Evolutionary conservation across 768 basidiomycete genomes (phyloP).

Genomic region (Pleurotus pulmonarius): DNA sequence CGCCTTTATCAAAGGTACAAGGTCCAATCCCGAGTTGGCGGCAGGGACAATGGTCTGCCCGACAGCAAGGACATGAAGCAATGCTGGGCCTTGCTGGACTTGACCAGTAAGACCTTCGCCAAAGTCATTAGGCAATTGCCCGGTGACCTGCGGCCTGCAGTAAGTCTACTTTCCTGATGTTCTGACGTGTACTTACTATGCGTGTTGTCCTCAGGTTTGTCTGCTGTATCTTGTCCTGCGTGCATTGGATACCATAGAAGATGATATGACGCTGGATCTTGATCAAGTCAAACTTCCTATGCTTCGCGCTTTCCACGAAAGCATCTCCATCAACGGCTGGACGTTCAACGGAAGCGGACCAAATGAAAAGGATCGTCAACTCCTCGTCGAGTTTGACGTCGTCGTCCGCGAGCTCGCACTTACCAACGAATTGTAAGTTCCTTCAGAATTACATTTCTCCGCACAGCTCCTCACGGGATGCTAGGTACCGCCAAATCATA

Average conservation of each 20-base stretch:
- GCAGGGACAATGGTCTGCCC: background rate
- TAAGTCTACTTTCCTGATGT: background rate
- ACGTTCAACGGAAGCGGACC: constrained; percentile 5
- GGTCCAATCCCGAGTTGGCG: background rate
- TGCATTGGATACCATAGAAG: constrained; percentile 1
- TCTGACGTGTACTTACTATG: too few relatives aligned
- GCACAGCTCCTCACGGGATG: background rate
- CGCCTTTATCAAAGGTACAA: background rate
- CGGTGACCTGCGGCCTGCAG: constrained; percentile 3
- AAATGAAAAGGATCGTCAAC: constrained; percentile 2
- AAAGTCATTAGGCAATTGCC: background rate
- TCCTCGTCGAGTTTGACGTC: constrained; percentile 4
- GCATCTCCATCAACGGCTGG: background rate
- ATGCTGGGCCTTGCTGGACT: background rate
- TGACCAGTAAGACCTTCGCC: constrained; percentile 3
- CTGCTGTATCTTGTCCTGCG: constrained; percentile 1
- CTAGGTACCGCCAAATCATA: background rate
- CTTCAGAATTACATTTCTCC: background rate
- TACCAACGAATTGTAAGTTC: background rate
- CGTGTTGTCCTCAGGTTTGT: background rate
- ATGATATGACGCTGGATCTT: constrained; percentile 1
- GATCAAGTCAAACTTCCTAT: constrained; percentile 3
- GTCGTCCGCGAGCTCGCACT: background rate
- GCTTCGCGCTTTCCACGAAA: constrained; percentile 3
- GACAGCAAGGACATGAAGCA: background rate